Conservation (phyloP, 306 rosid species). For the Casuarina cunninghamiana region DNA sequence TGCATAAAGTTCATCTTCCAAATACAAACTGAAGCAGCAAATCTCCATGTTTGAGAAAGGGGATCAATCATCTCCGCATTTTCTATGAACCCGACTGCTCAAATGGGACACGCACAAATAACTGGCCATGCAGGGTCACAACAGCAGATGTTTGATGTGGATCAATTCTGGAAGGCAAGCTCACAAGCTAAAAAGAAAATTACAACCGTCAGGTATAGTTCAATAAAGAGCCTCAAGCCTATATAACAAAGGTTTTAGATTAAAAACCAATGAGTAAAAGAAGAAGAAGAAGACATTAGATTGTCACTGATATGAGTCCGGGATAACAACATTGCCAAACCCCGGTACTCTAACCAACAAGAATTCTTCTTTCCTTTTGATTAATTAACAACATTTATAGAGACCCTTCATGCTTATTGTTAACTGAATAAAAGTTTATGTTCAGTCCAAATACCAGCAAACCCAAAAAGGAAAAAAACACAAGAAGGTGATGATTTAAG, state of each 20-base stretch:
- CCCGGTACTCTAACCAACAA: neutral
- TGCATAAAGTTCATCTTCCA: neutral
- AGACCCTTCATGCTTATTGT: neutral
- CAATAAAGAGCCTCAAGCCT: neutral
- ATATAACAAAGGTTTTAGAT: neutral
- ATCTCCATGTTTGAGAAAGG: neutral
- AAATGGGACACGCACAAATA: constrained; percentile 93
- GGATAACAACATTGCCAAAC: neutral
- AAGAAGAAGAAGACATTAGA: neutral
- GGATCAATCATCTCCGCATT: neutral
- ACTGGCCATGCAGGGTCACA: constrained; percentile 94
- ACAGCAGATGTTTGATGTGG: constrained; percentile 97
- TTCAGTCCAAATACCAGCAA: too few relatives aligned
- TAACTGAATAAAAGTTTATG: too few relatives aligned
- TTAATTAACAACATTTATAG: neutral
- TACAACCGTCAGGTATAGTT: constrained; percentile 1
- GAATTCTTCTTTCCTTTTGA: neutral
- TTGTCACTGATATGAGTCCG: neutral
- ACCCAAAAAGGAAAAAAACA: neutral
- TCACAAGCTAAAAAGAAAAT: constrained; percentile 63
- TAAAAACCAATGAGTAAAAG: neutral
- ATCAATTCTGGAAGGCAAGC: constrained; percentile 87
- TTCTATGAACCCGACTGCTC: constrained; percentile 55
- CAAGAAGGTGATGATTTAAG: neutral
- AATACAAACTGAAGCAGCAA: neutral